A percentile compares a stretch with the other conserved stretches of the same genome.
Conservation (phyloP, 805 yeast species). For the Teunomyces pallodes region DNA sequence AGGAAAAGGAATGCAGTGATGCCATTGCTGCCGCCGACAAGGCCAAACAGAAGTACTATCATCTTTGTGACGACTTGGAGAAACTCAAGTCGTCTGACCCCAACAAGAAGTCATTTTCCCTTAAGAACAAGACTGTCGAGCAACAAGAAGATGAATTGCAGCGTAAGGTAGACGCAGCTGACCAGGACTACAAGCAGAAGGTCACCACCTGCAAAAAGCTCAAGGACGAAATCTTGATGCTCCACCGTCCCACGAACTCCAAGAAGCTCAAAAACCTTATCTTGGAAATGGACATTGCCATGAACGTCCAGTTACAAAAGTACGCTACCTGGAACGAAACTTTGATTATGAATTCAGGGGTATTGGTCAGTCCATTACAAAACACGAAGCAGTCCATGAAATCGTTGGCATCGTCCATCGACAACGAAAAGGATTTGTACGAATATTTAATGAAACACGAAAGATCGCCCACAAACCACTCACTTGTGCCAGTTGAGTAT, state of each 20-base stretch:
- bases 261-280: slow-evolving; percentile 71
- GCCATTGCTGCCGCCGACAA: slow-evolving; percentile 83
- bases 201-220: slow-evolving; percentile 70
- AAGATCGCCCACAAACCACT: slow-evolving; percentile 24
- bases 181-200: slow-evolving; percentile 77
- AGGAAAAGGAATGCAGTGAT: slow-evolving; percentile 83
- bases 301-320: slow-evolving; percentile 83
- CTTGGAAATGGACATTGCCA: slow-evolving; percentile 84
- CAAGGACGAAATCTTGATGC: slow-evolving; percentile 68
- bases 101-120: slow-evolving; percentile 73
- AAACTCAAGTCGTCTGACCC: slow-evolving; percentile 80
- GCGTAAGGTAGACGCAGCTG: slow-evolving; percentile 78
- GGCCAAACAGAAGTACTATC: slow-evolving; percentile 71
- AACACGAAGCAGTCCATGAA: slow-evolving; percentile 67
- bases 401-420: slow-evolving; percentile 69
- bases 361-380: slow-evolving; percentile 71
- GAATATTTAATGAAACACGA: slow-evolving; percentile 55
- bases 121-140: slow-evolving; percentile 74
- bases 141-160: slow-evolving; percentile 90
- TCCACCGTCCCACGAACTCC: slow-evolving; percentile 75
- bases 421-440: slow-evolving; percentile 80
- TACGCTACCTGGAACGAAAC: slow-evolving; percentile 87
- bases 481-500: slow-evolving; percentile 67
- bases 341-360: slow-evolving; percentile 78
- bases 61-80: slow-evolving; percentile 83